Conservation (phyloP, 768 basidiomycete species). For the Xanthoconium purpureum region DNA sequence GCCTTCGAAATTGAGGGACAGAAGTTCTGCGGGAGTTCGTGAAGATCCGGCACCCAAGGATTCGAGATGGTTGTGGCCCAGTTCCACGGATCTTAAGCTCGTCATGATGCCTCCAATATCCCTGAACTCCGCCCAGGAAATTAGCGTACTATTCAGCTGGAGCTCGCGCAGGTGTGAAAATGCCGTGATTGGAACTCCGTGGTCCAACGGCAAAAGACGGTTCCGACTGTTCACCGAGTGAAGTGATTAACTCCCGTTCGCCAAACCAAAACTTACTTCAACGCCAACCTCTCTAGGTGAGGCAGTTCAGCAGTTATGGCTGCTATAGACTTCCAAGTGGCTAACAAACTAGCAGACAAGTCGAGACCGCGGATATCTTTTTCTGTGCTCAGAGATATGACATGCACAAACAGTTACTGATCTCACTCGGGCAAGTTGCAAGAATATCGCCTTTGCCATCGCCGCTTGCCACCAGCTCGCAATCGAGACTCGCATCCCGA, state of each 20-base stretch:
- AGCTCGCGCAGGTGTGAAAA: conserved; percentile 60
- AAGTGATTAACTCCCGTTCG: conserved; percentile 14
- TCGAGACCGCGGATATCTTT: conserved; percentile 78
- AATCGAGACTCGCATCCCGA: conserved; percentile 78
- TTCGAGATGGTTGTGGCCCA: conserved; percentile 65
- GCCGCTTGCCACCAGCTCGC: conserved; percentile 55
- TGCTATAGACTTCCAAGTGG: conserved; percentile 68
- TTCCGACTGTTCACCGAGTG: conserved; percentile 52
- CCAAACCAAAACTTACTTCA: conserved; percentile 67
- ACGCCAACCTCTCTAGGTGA: conserved; percentile 56
- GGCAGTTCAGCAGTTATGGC: conserved; percentile 61
- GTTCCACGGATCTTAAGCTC: conserved; percentile 52
- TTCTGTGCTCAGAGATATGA: conserved; percentile 14
- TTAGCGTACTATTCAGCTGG: conserved; percentile 70
- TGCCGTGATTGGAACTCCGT: conserved; percentile 34
- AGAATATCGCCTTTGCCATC: conserved; percentile 48
- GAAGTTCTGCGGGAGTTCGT: conserved; percentile 32
- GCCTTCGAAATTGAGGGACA: conserved; percentile 65
- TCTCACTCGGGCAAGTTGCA: conserved; percentile 66
- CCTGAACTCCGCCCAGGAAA: conserved; percentile 67
- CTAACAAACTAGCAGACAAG: conserved; percentile 71
- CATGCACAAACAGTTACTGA: conserved; percentile 3
- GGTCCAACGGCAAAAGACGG: conserved; percentile 48
- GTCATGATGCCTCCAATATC: conserved; percentile 52
- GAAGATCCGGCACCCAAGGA: conserved; percentile 25